Base-by-base conservation (phyloP, 129 eudicot species). In the Tagetes erecta region DNA sequence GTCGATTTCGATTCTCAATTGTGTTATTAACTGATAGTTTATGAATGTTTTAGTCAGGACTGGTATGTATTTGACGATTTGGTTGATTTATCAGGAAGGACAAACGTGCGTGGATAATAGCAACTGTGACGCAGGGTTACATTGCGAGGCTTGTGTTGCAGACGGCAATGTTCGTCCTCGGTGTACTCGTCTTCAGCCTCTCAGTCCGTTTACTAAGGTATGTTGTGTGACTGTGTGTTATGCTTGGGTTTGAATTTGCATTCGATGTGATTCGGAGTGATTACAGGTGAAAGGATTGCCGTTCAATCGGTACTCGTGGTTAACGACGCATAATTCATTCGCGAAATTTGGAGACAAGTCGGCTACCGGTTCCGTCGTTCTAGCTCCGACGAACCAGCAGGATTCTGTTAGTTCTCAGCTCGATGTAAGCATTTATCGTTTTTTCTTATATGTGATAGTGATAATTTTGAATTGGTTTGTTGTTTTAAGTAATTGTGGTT, bases 271-370 rank as follows among this genome's bases (percentile, higher is more conserved):
- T 49, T 31, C 11, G 66, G 49, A 67, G 14, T 52, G 63, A 34
- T 13, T 78, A 73, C 57, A 94, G 97, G 96, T 82, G 84, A 85
- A 74, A 73, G 97, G 96, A 76, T 83, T 94, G 86, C 97, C 99
- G 75, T 94, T 86, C 65, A 86, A 94, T 77, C 81, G 89, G 45
- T 94, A 94, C 77, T 78, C 99, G n/a, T 94, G 97, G 99, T 76
- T 94, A 79, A 94, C 96, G 56, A 91, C 99, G 69, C 99, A 94
- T 87, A 94, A 94, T 68, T 68, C 99, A 39, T 95, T 91, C 71
- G 92, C 99, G 44, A 80, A 72, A 76, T 64, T 88, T 59, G 91
- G 94, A 44, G 88, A 75, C 57, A 88, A 55, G 59, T 95, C 99
- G 4, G 91, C 77, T 38, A 95, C 97, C 3, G 94, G 97, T 49